Evolutionary conservation across 306 rosid genomes (phyloP).

Genomic region (Medicago lupulina): DNA sequence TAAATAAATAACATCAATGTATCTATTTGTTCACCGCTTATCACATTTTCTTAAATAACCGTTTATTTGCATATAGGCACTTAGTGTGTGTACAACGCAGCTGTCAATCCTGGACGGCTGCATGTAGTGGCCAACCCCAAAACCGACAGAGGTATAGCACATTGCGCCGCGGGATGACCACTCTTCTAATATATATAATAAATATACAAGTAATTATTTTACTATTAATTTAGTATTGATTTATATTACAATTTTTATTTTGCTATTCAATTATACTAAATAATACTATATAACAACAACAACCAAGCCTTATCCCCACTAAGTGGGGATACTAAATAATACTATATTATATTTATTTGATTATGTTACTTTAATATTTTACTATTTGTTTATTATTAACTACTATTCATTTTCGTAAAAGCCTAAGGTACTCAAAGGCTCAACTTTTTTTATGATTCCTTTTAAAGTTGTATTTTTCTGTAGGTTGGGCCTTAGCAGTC

Average conservation of each 20-base stretch:
- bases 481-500: neutral
- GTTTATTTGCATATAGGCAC: neutral
- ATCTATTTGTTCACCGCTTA: conserved; percentile 7
- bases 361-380: neutral
- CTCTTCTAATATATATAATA: neutral
- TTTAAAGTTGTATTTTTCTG: neutral
- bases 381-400: neutral
- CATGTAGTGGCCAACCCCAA: neutral
- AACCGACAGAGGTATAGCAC: neutral
- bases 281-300: too few relatives aligned
- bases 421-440: neutral
- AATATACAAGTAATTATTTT: neutral
- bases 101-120: neutral
- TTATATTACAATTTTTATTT: neutral
- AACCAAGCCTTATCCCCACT: too few relatives aligned
- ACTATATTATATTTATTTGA: neutral
- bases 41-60: conserved; percentile 7
- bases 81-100: neutral
- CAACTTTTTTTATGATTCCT: neutral
- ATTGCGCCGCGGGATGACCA: neutral
- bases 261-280: neutral
- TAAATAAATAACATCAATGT: conserved; percentile 13
- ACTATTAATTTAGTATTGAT: neutral
- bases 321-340: neutral
- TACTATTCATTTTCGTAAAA: neutral